phyloP scores from a whole-genome alignment of 2,329 filamentous ascomycete species.

The Coniochaeta prunicola region DNA sequence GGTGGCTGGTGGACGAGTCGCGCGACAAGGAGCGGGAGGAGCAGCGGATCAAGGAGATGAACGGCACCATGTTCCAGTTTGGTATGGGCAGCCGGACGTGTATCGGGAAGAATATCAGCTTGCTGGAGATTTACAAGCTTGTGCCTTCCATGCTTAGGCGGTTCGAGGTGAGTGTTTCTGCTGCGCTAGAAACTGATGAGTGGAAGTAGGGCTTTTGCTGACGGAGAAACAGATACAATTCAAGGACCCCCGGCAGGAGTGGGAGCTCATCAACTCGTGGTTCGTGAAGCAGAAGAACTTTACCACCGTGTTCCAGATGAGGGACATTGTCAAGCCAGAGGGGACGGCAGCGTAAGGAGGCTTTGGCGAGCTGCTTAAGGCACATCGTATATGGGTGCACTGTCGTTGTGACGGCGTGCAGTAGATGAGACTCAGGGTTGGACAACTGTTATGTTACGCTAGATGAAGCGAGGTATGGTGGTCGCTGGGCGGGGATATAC shows the following conservation, averaged over 20 bases:
- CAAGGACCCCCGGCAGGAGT: constrained; percentile 45
- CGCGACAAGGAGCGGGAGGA: constrained; percentile 31
- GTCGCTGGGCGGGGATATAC: neutral
- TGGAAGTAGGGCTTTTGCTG: neutral
- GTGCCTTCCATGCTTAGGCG: constrained; percentile 53
- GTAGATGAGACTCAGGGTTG: neutral
- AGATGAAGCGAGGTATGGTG: neutral
- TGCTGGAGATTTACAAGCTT: constrained; percentile 58
- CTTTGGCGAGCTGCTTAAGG: neutral
- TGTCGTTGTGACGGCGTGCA: neutral
- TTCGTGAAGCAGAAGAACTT: constrained; percentile 56
- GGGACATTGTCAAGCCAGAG: constrained; percentile 33
- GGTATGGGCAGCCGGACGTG: constrained; percentile 65
- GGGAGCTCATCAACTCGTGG: constrained; percentile 55
- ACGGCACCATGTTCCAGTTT: constrained; percentile 65
- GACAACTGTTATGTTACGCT: neutral
- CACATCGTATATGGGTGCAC: neutral
- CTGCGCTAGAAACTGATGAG: neutral
- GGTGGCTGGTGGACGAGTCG: constrained; percentile 48
- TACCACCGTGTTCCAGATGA: constrained; percentile 33
- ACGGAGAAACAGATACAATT: constrained; percentile 38
- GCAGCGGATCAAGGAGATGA: constrained; percentile 56
- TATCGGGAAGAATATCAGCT: constrained; percentile 59
- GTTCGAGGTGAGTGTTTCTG: constrained; percentile 46
- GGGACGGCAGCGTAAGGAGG: neutral